Percentiles rank a stretch among this genome's conserved stretches.
phyloP scores from a whole-genome alignment of 805 yeast genomes.

The Candida taoyuanica region DNA sequence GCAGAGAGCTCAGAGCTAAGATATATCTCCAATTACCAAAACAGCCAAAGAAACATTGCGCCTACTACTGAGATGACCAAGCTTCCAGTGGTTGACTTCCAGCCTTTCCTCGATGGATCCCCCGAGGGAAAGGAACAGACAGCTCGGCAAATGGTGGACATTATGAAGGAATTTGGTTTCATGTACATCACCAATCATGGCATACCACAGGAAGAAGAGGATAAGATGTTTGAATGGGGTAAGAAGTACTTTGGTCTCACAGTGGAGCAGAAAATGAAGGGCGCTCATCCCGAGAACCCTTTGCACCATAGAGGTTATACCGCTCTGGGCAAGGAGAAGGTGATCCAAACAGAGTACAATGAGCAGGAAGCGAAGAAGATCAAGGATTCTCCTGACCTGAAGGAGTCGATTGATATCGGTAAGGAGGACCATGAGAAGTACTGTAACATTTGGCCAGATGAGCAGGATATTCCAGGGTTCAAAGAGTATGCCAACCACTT shows the following conservation, averaged over 20 bases:
- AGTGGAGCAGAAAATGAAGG: slow-evolving; percentile 14
- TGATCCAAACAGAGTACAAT: slow-evolving; percentile 25
- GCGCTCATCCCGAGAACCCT: slow-evolving; percentile 22
- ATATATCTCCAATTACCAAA: no score
- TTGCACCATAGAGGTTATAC: slow-evolving; percentile 27
- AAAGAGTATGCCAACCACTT: slow-evolving; percentile 15
- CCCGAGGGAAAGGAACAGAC: slow-evolving; percentile 18
- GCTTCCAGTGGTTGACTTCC: slow-evolving; percentile 28
- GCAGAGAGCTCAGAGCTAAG: no score
- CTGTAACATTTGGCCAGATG: slow-evolving; percentile 25
- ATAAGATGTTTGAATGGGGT: slow-evolving; percentile 20
- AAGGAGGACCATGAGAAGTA: slow-evolving; percentile 15
- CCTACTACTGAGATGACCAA: no score
- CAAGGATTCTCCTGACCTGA: slow-evolving; percentile 22
- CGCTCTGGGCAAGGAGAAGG: slow-evolving; percentile 24
- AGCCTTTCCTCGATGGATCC: slow-evolving; percentile 24
- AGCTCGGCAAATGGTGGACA: slow-evolving; percentile 25
- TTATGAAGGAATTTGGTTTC: slow-evolving; percentile 24
- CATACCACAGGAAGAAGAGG: slow-evolving; percentile 9
- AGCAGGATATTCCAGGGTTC: slow-evolving; percentile 21
- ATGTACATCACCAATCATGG: slow-evolving; percentile 25
- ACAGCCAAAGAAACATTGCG: no score
- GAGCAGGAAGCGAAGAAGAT: slow-evolving; percentile 11
- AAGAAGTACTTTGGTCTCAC: slow-evolving; percentile 15
- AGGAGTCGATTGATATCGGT: slow-evolving; percentile 25